A percentile compares a stretch with the other conserved stretches of the same genome.
Conservation (phyloP, 495 filamentous ascomycete species). For the Podospora bellae-mahoneyi region DNA sequence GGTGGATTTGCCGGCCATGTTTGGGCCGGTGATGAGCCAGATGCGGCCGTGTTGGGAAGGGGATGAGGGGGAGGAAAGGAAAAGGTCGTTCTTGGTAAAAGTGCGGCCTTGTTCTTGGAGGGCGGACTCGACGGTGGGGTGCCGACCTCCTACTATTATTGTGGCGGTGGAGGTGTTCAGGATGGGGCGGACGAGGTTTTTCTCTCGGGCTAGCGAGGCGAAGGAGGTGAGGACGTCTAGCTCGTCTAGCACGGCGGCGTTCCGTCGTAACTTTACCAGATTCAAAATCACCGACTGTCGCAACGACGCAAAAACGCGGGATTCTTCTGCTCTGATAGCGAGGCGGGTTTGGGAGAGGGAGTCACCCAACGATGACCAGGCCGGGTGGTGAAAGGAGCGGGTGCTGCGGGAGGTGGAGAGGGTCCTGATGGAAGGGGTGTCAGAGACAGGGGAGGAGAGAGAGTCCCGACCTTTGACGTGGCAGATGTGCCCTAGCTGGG, state of each 20-base stretch:
- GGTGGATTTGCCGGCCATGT: constrained; percentile 97
- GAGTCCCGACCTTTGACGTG: constrained; percentile 81
- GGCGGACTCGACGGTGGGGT: constrained; percentile 83
- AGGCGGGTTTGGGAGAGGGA: constrained; percentile 67
- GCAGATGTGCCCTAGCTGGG: constrained; percentile 80
- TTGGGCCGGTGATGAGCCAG: constrained; percentile 95
- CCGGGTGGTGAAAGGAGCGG: constrained; percentile 74
- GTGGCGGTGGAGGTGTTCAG: constrained; percentile 52
- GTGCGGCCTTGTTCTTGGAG: constrained; percentile 73
- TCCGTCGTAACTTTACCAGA: constrained; percentile 78
- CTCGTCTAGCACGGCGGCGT: constrained; percentile 85
- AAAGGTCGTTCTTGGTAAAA: constrained; percentile 86
- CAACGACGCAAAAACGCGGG: constrained; percentile 64
- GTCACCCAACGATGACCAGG: constrained; percentile 78
- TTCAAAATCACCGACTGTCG: constrained; percentile 72
- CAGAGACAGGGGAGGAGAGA: constrained; percentile 5
- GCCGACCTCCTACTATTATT: constrained; percentile 74
- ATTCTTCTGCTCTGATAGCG: constrained; percentile 77
- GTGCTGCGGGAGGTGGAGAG: constrained; percentile 80
- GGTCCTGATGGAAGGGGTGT: constrained; percentile 57
- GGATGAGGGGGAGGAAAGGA: constrained; percentile 40
- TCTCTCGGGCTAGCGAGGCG: constrained; percentile 70
- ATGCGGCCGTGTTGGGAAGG: constrained; percentile 51
- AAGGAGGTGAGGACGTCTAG: constrained; percentile 86
- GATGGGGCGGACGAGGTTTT: constrained; percentile 67